Evolutionary conservation across 192 early-diverging fungal species (phyloP).

Genomic region (Linnemannia zychae): DNA sequence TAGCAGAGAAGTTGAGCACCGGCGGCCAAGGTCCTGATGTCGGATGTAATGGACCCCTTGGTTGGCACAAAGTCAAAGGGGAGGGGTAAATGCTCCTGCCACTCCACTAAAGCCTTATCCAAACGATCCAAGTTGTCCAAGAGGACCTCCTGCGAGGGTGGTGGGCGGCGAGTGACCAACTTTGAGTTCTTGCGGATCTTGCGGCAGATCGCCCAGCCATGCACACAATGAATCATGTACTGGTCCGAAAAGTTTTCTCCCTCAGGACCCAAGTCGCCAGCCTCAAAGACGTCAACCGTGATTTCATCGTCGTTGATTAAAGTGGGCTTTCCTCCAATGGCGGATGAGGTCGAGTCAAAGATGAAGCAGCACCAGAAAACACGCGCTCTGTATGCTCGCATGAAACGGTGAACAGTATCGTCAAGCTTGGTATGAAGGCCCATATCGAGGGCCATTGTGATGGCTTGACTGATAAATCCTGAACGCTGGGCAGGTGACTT

Average conservation of each 20-base stretch:
- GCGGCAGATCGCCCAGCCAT: slow-evolving; percentile 49
- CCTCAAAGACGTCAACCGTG: slow-evolving; percentile 30
- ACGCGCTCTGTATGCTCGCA: slow-evolving; percentile 42
- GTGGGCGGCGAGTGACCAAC: slow-evolving; percentile 28
- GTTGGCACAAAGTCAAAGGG: slow-evolving; percentile 36
- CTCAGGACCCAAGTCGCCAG: slow-evolving; percentile 48
- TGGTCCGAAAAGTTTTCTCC: slow-evolving; percentile 48
- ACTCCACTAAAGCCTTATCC: slow-evolving; percentile 47
- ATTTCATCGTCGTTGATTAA: slow-evolving; percentile 54
- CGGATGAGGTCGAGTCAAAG: slow-evolving; percentile 51
- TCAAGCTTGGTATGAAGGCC: slow-evolving; percentile 37
- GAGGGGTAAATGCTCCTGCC: slow-evolving; percentile 41
- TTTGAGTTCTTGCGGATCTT: slow-evolving; percentile 51
- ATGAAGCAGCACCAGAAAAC: slow-evolving; percentile 52
- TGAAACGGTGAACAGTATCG: slow-evolving; percentile 15
- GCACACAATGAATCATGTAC: slow-evolving; percentile 49
- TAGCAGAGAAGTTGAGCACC: slow-evolving; percentile 49
- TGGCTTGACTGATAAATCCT: slow-evolving; percentile 50
- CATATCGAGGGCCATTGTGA: slow-evolving; percentile 55
- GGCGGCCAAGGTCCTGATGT: slow-evolving; percentile 26
- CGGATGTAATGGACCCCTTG: slow-evolving; percentile 44
- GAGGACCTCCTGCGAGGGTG: slow-evolving; percentile 24
- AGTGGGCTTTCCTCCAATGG: slow-evolving; percentile 43
- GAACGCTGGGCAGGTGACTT: slow-evolving; percentile 53
- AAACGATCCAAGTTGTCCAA: slow-evolving; percentile 37